Conservation (phyloP, 192 early-diverging fungal genomes). For the Phycomyces nitens region DNA sequence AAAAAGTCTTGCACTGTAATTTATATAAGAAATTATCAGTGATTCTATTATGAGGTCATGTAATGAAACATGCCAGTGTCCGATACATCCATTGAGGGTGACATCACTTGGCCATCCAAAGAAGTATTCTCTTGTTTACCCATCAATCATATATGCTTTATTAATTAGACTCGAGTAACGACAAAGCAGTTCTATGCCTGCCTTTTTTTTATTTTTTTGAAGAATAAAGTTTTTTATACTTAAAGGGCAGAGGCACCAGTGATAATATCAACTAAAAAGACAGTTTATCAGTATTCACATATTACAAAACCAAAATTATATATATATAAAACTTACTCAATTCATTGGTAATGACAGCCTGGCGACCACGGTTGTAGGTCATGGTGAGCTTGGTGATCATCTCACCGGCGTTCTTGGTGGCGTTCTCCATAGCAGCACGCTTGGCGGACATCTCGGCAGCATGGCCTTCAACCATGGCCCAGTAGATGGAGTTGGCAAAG, state of each 20-base stretch:
- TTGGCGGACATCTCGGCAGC: conserved; percentile 94
- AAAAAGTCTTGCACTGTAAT: too few species aligned
- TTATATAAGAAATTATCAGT: too few species aligned
- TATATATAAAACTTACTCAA: conserved; percentile 54
- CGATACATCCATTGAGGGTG: too few species aligned
- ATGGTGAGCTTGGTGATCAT: conserved; percentile 97
- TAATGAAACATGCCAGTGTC: too few species aligned
- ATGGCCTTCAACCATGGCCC: conserved; percentile 95
- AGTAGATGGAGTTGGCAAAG: conserved; percentile 92
- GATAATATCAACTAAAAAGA: conserved; percentile 79
- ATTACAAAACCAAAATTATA: conserved; percentile 12
- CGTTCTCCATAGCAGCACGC: conserved; percentile 99
- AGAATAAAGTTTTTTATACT: conserved; percentile 10
- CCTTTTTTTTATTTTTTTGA: too few species aligned
- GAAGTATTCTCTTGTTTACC: too few species aligned
- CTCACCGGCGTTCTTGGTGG: conserved; percentile 98
- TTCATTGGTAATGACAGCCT: conserved; percentile 98
- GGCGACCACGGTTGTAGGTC: conserved; percentile 96
- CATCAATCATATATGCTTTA: too few species aligned
- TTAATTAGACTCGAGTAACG: too few species aligned
- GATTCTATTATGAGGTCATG: too few species aligned
- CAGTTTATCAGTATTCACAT: background rate
- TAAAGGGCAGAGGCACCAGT: conserved; percentile 93
- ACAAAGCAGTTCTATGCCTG: too few species aligned
- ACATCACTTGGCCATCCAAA: too few species aligned